Evolutionary conservation across 139 green algal species (phyloP), one percentile per base, ranked within the genome.

Genomic region (Mychonastes homosphaera): DNA sequence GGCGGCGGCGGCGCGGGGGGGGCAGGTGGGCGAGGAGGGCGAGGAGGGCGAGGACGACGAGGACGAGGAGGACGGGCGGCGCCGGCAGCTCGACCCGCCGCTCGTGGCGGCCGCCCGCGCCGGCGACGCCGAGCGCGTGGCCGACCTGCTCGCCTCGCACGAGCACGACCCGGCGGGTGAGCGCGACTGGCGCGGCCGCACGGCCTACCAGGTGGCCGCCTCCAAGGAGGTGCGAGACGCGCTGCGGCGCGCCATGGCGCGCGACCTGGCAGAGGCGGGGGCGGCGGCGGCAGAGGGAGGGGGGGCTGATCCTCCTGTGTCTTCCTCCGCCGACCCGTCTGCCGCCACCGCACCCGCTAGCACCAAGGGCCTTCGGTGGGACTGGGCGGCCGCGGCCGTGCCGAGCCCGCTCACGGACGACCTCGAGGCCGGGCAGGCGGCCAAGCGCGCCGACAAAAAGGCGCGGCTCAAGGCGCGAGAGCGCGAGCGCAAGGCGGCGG

Each of bases 351-450:
- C n/a, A n/a, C n/a, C n/a, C n/a, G n/a, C n/a, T n/a, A n/a, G n/a
- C n/a, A n/a, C n/a, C n/a, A n/a, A n/a, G n/a, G n/a, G n/a, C n/a
- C n/a, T n/a, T n/a, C 53, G 50, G 54, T 92, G 82, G 80, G 80
- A 92, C 68, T 90, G 65, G 27, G 26, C 13, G 6, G 50, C 60
- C 4, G 65, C 73, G 3, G 77, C 46, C 6, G 55, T 92, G 6
- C 84, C 84, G 10, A 84, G 72, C 38, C 53, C 80, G 0, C 73
- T 92, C 35, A 89, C 82, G 9, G 56, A 80, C 0, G 82, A 90
- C 36, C 53, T 92, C 63, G 76, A 85, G 58, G 69, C 56, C 5
- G 64, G 68, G 29, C 76, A 89, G 77, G 82, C 76, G 8, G 78
- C 81, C 8, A 86, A 89, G 61, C 75, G 79, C 28, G 78, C 79